These are phyloP conservation scores for Saussurea involucrata DNA, from an alignment of 129 eudicot genomes.

Conservation along the genomic window DNA sequence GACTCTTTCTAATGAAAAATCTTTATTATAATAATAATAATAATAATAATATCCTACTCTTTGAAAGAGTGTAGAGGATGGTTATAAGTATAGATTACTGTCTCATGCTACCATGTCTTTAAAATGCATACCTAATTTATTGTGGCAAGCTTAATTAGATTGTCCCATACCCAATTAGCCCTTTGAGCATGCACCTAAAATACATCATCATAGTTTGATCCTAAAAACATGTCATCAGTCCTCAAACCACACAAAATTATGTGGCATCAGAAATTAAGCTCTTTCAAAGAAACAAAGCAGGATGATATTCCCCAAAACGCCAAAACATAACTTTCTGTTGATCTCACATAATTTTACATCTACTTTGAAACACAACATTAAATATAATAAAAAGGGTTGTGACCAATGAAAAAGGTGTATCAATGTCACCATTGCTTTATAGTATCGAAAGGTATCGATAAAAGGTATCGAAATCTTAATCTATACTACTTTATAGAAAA, in stretches of 20 bases:
- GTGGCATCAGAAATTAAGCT: neutral
- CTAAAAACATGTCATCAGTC: conserved; percentile 2
- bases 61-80: neutral
- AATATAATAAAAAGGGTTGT: too few relatives aligned
- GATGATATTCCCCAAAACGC: neutral
- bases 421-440: too few relatives aligned
- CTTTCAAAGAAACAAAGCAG: conserved; percentile 7
- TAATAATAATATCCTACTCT: neutral
- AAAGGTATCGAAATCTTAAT: too few relatives aligned
- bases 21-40: neutral
- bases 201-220: too few relatives aligned
- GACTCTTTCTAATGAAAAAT: neutral
- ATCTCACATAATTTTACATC: too few relatives aligned
- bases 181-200: neutral
- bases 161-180: too few relatives aligned
- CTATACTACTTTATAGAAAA: too few relatives aligned
- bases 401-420: too few relatives aligned
- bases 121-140: neutral
- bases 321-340: too few relatives aligned
- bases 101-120: conserved; percentile 3
- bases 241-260: neutral
- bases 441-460: too few relatives aligned
- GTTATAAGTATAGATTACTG: neutral
- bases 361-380: too few relatives aligned
- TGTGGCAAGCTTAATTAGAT: neutral